Conservation (phyloP, 257 asterid genomes). For the Solanum neorickii region DNA sequence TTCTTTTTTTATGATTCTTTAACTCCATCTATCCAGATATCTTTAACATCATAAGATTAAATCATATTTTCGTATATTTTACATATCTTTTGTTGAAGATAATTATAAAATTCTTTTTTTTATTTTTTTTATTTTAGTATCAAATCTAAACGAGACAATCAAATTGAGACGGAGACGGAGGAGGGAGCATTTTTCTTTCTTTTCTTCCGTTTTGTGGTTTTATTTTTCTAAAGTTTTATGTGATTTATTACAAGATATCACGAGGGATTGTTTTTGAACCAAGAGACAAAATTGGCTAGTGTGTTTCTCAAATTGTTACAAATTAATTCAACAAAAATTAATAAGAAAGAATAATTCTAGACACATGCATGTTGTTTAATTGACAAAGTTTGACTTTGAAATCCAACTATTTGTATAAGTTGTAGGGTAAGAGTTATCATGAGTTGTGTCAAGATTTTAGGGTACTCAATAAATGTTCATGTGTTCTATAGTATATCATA, state of each 20-base stretch:
- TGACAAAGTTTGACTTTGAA: not conserved
- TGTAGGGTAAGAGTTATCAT: not conserved
- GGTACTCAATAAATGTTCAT: not conserved
- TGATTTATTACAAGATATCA: not conserved
- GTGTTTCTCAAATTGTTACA: not conserved
- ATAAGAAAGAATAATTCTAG: not conserved
- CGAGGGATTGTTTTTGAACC: conserved; percentile 2
- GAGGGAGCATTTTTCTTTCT: too few species aligned
- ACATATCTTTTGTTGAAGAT: too few species aligned
- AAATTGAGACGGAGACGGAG: too few species aligned
- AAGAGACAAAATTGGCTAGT: conserved; percentile 6
- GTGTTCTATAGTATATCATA: not conserved
- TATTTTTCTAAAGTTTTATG: not conserved
- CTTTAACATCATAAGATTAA: too few species aligned
- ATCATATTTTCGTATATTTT: too few species aligned
- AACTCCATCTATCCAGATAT: too few species aligned
- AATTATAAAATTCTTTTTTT: too few species aligned
- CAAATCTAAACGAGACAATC: too few species aligned
- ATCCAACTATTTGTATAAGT: not conserved
- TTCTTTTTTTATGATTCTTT: too few species aligned
- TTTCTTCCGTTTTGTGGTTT: too few species aligned
- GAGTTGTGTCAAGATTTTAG: not conserved
- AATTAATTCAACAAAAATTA: not conserved
- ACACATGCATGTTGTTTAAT: conserved; percentile 9
- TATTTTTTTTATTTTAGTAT: too few species aligned